Evolutionary conservation across 148 eudicot species (phyloP).

Genomic region (Oxyria digyna): DNA sequence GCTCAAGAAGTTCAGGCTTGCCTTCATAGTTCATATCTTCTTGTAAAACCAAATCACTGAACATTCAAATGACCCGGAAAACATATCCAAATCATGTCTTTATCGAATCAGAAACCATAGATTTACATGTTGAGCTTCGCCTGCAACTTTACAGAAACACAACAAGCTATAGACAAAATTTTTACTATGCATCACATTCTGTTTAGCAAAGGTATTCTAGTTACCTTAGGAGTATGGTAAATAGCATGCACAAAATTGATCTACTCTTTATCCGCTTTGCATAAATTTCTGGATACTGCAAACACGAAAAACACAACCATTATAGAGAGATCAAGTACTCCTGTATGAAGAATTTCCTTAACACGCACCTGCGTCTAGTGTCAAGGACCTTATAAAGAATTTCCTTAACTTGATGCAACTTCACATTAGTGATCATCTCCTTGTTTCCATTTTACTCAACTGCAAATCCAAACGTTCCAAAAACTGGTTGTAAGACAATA

Average conservation of each 20-base stretch:
- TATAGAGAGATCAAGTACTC: not conserved
- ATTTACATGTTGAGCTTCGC: not conserved
- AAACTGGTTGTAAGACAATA: constrained; percentile 47
- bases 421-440: constrained; percentile 26
- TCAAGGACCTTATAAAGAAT: constrained; percentile 38
- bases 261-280: not conserved
- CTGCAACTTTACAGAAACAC: no score
- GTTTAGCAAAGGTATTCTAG: not conserved
- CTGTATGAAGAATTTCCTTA: not conserved
- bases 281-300: not conserved
- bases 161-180: not conserved
- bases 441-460: constrained; percentile 40
- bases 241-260: not conserved
- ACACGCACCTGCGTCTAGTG: constrained; percentile 48
- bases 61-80: not conserved
- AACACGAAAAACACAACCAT: not conserved
- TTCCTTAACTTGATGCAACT: constrained; percentile 32
- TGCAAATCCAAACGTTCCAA: constrained; percentile 43
- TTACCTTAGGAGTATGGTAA: not conserved
- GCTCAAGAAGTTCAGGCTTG: not conserved
- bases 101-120: not conserved
- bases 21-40: no score
- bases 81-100: not conserved
- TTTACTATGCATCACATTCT: not conserved
- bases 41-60: not conserved